Base-by-base conservation (phyloP, 805 yeast genomes). In the Komagataella pseudopastoris region DNA sequence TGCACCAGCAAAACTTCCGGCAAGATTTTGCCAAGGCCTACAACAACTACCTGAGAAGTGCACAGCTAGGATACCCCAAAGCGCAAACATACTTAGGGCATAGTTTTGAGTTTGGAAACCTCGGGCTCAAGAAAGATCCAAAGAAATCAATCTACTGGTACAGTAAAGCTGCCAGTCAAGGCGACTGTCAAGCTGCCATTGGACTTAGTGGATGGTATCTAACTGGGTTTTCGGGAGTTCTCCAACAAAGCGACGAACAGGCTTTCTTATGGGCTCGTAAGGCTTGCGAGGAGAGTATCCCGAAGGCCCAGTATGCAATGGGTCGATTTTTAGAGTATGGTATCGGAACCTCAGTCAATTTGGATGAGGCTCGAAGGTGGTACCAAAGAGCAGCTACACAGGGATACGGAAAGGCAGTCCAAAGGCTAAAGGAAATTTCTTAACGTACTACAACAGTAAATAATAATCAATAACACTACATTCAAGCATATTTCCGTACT, bases 171-270 rank as follows among this genome's bases (percentile, higher is more conserved):
- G 88, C 89, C 48, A 74, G 71, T 46, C 70, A 74, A 53, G 84
- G 83, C 14, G 82, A 83, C 58, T 72, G 83, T 0, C 77, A 81
- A 59, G 82, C 87, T 3, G 84, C 85, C 61, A 70, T 85, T 61
- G 88, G 87, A 0, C 65, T 85, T 43, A 77, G 85, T 53, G 89
- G 89, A 49, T 85, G 91, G 90, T 79, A 81, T 57, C 71, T 85
- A 10, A 80, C 88, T 0, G 95, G 95, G 2, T 80, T 79, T 0
- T 70, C 71, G 12, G 77, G 72, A 2, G 67, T 78, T 1, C 62
- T 85, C 46, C 66, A 67, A 46, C 72, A 75, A 6, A 80, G 81
- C 62, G 83, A 78, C 56, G 71, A 70, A 47, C 83, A 83, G 67
- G 88, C 89, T 1, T 81, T 77, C 56, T 62, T 76, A 16, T 85